These are phyloP conservation scores for Tetradesmus lagerheimii DNA, from an alignment of 139 green algal species.

Conservation along the genomic window DNA sequence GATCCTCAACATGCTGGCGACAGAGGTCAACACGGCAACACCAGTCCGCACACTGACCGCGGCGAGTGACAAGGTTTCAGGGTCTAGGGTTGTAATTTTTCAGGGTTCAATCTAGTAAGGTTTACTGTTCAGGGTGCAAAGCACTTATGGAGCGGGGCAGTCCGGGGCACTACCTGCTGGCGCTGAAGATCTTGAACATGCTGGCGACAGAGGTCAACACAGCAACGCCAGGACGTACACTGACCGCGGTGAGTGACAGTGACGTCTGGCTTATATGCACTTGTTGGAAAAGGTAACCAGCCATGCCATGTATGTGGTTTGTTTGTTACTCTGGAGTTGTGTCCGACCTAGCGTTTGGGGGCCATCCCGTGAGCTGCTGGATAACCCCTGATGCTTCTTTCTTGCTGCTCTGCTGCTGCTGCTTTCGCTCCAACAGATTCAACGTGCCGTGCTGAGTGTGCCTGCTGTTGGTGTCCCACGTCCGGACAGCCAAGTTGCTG, in stretches of 20 bases:
- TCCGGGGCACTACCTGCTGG: slow-evolving; percentile 89
- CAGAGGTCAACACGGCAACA: slow-evolving; percentile 94
- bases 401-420: background rate
- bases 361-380: too few species aligned
- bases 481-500: too few species aligned
- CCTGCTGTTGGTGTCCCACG: too few species aligned
- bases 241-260: slow-evolving; percentile 70
- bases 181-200: slow-evolving; percentile 89
- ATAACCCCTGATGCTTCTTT: too few species aligned
- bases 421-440: too few species aligned
- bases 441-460: too few species aligned
- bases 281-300: too few species aligned
- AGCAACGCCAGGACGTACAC: slow-evolving; percentile 83
- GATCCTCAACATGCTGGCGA: slow-evolving; percentile 78
- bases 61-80: background rate
- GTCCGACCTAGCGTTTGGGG: too few species aligned
- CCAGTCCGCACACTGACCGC: slow-evolving; percentile 87
- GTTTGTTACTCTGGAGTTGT: too few species aligned
- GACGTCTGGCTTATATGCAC: too few species aligned
- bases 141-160: slow-evolving; percentile 22
- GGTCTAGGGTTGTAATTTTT: slow-evolving; percentile 64
- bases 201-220: slow-evolving; percentile 90
- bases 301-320: too few species aligned
- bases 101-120: too few species aligned
- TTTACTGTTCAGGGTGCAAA: slow-evolving; percentile 63